Evolutionary conservation across 2,329 filamentous ascomycete species (phyloP), one percentile per base, ranked within the genome.

Genomic region (Zalaria sp.): DNA sequence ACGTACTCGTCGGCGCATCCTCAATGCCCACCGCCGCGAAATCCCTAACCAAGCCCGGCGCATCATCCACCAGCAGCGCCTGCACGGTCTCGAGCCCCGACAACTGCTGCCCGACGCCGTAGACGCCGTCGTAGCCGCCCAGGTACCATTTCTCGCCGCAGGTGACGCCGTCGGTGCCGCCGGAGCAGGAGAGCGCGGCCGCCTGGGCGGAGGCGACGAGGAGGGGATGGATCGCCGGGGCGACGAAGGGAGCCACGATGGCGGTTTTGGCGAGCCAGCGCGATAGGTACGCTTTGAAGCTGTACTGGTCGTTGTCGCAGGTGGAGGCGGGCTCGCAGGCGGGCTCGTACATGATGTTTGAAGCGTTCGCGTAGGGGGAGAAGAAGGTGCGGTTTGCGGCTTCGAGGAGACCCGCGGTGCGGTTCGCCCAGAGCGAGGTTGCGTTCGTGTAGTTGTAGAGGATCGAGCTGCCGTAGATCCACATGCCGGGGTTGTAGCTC

Each of bases 201-300:
- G 60, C 66, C 9, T 55, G 46, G 1, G 66, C 66, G 4, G 64
- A 66, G 18, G 56, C 53, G 25, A 51, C 53, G 27, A 70, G 53
- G 37, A 62, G 57, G 8, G 57, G 58, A 39, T 51, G 55, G 35
- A 69, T 59, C 8, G 51, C 51, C 26, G 56, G 50, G 35, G 54
- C 54, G 28, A 65, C 64, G 41, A 59, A 63, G 3, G 67, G 66
- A 9, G 63, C 63, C 39, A 69, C 46, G 27, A 63, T 48, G 3
- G 64, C 59, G 5, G 64, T 59, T 46, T 68, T 67, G 10, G 59
- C 57, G 43, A 71, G 56, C 75, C 79, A 87, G 36, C 82, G 77
- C 26, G 75, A 62, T 26, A 85, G 66, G 57, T 84, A 86, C 7
- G 79, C 81, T 62, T 87, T 87, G 74, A 86, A 87, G 38, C 71